Percentiles rank a stretch among this genome's conserved stretches.
phyloP scores from a whole-genome alignment of 2,329 filamentous ascomycete genomes.

The Nothophoma quercina region DNA sequence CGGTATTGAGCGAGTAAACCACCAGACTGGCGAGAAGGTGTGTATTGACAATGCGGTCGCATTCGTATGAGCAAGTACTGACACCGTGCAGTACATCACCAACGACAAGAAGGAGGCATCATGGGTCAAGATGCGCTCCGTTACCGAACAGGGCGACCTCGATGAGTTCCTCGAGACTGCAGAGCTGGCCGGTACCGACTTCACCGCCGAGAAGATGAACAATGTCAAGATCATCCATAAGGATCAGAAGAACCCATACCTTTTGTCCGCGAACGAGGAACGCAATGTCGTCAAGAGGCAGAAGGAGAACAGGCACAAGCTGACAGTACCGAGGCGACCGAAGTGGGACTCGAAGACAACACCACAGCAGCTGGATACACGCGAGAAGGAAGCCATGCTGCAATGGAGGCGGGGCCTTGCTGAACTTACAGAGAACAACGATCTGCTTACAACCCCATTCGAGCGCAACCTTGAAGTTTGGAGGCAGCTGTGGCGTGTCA shows the following conservation, averaged over 20 bases:
- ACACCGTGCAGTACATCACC: conserved; percentile 74
- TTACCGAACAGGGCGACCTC: conserved; percentile 94
- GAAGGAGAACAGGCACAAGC: conserved; percentile 74
- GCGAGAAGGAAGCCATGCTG: conserved; percentile 81
- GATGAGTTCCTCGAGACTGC: conserved; percentile 97
- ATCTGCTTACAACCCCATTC: conserved; percentile 96
- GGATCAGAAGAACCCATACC: conserved; percentile 93
- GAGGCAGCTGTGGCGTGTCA: conserved; percentile 97
- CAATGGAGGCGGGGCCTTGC: conserved; percentile 90
- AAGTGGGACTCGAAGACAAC: conserved; percentile 89
- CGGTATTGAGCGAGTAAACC: conserved; percentile 74
- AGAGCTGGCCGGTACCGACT: conserved; percentile 96
- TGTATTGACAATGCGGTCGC: conserved; percentile 14
- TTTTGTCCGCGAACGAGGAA: conserved; percentile 87
- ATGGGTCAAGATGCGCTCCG: conserved; percentile 99
- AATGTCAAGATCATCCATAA: conserved; percentile 98
- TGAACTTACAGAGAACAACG: conserved; percentile 91
- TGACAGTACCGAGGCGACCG: conserved; percentile 90
- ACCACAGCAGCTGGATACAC: conserved; percentile 77
- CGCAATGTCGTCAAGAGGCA: conserved; percentile 80
- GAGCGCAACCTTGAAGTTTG: conserved; percentile 97
- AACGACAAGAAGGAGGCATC: conserved; percentile 89
- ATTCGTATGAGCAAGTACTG: conserved; percentile 26
- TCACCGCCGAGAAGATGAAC: conserved; percentile 98
- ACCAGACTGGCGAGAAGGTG: conserved; percentile 79